Evolutionary conservation across 192 early-diverging fungal species (phyloP).

Genomic region (Coemansia sp.): DNA sequence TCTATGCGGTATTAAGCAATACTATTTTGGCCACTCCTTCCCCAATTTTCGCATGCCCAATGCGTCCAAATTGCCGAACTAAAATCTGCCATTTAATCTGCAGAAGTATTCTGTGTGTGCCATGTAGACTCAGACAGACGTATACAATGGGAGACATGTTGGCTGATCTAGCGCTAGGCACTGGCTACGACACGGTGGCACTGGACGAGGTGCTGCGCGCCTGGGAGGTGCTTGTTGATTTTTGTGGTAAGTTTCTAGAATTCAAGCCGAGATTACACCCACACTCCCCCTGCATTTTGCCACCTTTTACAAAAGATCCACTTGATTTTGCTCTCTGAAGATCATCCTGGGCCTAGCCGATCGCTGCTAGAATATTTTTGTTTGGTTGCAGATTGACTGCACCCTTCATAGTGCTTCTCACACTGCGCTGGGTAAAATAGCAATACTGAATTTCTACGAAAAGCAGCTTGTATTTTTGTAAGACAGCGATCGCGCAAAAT

Average conservation of each 20-base stretch:
- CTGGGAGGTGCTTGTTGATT: slow-evolving; percentile 3
- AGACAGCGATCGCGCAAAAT: slow-evolving; percentile 8
- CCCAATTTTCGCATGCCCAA: neutral
- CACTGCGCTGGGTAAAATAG: neutral
- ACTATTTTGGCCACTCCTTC: neutral
- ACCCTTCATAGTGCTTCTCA: slow-evolving; percentile 14
- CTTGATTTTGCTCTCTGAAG: slow-evolving; percentile 3
- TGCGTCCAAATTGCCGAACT: neutral
- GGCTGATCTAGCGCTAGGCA: neutral
- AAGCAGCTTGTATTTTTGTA: neutral
- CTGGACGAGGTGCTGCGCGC: neutral
- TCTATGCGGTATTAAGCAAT: neutral
- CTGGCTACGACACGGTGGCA: neutral
- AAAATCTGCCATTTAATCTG: neutral
- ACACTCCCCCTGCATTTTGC: slow-evolving; percentile 10
- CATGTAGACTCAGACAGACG: neutral
- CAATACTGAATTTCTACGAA: neutral
- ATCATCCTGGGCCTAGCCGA: slow-evolving; percentile 2
- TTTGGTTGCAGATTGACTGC: slow-evolving; percentile 5
- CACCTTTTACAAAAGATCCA: neutral
- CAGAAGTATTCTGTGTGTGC: neutral
- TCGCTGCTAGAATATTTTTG: slow-evolving; percentile 9
- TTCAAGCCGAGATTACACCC: neutral
- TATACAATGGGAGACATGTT: slow-evolving; percentile 10
- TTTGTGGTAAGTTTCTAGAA: slow-evolving; percentile 11